Conservation (phyloP, 129 eudicot species). For the Chrysanthemum makinoi region DNA sequence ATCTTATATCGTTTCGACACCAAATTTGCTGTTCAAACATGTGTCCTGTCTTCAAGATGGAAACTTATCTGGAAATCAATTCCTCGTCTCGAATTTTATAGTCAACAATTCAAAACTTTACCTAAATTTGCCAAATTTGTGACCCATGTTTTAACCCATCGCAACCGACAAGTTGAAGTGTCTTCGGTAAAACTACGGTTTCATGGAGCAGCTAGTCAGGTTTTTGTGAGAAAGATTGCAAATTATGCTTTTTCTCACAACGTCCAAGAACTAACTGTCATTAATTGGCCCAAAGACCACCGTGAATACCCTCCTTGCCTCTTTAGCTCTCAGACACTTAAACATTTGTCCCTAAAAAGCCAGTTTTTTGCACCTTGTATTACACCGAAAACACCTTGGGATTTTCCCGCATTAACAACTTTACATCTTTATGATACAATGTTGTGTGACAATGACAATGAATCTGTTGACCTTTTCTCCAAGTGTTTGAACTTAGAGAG, state of each 20-base stretch:
- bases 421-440: not conserved
- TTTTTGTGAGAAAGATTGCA: not conserved
- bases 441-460: not conserved
- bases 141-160: not conserved
- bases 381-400: not conserved
- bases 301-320: not conserved
- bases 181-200: not conserved
- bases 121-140: not conserved
- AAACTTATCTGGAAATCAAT: not conserved
- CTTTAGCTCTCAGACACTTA: not conserved
- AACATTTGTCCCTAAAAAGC: not conserved
- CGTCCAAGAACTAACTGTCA: not conserved
- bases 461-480: not conserved
- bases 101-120: not conserved
- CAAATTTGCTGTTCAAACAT: conserved; percentile 2
- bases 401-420: not conserved
- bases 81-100: not conserved
- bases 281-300: not conserved
- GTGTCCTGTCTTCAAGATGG: not conserved
- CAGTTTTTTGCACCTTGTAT: too few species aligned
- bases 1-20: not conserved
- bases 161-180: not conserved
- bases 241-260: not conserved
- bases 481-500: not conserved
- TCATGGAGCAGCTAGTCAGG: not conserved